phyloP scores from a whole-genome alignment of 805 yeast genomes.

The Hanseniaspora vineae region DNA sequence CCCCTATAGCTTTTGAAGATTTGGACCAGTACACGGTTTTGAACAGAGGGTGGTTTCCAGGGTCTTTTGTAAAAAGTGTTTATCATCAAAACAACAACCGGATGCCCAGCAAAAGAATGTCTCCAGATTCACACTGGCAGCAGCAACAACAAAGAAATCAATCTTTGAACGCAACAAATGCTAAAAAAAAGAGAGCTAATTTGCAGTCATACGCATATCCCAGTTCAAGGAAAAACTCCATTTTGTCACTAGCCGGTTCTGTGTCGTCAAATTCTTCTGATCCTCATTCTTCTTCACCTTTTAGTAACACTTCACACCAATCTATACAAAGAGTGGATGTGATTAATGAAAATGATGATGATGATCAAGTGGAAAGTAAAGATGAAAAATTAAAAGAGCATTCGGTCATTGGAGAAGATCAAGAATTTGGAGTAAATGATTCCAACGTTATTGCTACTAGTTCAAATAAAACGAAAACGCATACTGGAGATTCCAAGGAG shows the following conservation, averaged over 20 bases:
- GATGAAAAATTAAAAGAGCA: background rate
- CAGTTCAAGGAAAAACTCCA: background rate
- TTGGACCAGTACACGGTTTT: background rate
- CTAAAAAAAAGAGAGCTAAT: too few species aligned
- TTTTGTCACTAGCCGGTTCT: conserved; percentile 26
- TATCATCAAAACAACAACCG: conserved; percentile 33
- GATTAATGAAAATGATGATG: background rate
- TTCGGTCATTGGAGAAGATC: too few species aligned
- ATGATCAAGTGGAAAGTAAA: background rate
- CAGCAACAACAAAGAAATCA: background rate
- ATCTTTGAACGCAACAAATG: background rate
- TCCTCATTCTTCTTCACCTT: conserved; percentile 17
- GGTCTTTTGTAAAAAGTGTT: conserved; percentile 31
- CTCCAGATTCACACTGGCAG: too few species aligned
- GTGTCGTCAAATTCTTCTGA: conserved; percentile 24
- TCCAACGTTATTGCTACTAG: too few species aligned
- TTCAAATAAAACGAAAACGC: too few species aligned
- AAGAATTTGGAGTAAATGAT: too few species aligned
- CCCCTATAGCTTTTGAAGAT: background rate
- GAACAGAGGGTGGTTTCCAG: conserved; percentile 76
- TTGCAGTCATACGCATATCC: too few species aligned
- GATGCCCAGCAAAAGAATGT: background rate
- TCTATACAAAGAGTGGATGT: background rate
- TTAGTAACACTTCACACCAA: background rate
- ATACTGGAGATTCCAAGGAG: background rate